Evolutionary conservation across 2,329 filamentous ascomycete genomes (phyloP).

Genomic region (Aspergillus sp.): DNA sequence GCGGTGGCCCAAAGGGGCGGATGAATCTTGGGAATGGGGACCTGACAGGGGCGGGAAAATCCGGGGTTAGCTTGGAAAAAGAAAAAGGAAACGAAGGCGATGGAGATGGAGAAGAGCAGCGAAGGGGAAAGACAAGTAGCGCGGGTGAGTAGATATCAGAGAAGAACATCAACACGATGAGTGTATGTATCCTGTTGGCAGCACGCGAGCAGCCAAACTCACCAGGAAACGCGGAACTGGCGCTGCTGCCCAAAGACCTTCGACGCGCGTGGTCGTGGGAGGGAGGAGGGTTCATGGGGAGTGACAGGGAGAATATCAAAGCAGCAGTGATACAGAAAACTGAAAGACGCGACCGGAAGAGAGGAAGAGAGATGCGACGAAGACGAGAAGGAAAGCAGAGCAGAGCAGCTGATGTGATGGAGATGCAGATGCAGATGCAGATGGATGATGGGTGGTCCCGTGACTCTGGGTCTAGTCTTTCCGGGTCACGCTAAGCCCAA

Average conservation of each 20-base stretch:
- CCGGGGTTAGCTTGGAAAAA: constrained; percentile 11
- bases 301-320: constrained; percentile 15
- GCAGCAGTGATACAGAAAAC: not conserved
- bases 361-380: constrained; percentile 9
- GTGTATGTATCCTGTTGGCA: not conserved
- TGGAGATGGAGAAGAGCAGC: no score
- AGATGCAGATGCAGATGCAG: constrained; percentile 19
- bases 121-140: not conserved
- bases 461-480: constrained; percentile 31
- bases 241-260: constrained; percentile 35
- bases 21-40: constrained; percentile 28
- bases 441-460: constrained; percentile 26
- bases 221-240: constrained; percentile 37
- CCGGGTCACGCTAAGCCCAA: constrained; percentile 26
- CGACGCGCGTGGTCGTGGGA: constrained; percentile 33
- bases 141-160: not conserved
- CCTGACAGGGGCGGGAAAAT: not conserved
- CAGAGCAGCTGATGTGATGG: constrained; percentile 13
- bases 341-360: not conserved
- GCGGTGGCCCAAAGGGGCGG: constrained; percentile 36
- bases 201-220: constrained; percentile 18
- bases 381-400: constrained; percentile 3
- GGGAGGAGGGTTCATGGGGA: constrained; percentile 36
- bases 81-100: not conserved
- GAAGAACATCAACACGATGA: not conserved